Conservation (phyloP, 768 basidiomycete species). For the Leucocoprinus birnbaumii region DNA sequence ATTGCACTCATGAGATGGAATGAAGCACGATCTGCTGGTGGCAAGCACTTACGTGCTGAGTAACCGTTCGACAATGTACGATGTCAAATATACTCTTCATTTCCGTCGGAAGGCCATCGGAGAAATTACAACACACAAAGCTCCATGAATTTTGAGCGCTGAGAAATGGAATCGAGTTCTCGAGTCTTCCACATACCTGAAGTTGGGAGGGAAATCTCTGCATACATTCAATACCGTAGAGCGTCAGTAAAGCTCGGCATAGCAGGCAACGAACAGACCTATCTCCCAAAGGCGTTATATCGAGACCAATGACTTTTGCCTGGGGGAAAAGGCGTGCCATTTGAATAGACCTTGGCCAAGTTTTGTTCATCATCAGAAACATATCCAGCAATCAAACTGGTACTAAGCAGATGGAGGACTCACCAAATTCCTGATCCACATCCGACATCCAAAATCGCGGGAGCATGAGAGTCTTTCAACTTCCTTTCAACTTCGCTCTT, state of each 20-base stretch:
- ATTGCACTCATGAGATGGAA: too few species aligned
- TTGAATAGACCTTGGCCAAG: background rate
- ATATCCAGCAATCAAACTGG: background rate
- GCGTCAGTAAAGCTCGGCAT: background rate
- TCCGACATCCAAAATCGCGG: background rate
- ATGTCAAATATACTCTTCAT: background rate
- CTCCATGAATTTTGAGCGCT: background rate
- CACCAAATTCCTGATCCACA: conserved; percentile 1
- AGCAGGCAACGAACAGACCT: too few species aligned
- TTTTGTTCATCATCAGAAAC: too few species aligned
- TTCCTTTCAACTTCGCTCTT: background rate
- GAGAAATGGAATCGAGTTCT: background rate
- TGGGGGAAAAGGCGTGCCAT: background rate
- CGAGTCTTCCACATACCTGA: background rate
- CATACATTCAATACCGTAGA: background rate
- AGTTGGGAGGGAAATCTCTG: background rate
- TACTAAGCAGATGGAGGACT: too few species aligned
- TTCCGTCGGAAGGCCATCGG: background rate
- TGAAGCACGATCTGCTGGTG: too few species aligned
- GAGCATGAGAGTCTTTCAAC: background rate
- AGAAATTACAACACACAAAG: background rate
- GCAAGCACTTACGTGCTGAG: background rate
- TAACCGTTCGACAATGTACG: background rate
- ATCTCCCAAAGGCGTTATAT: background rate
- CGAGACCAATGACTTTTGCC: background rate